Conservation (phyloP, 371 early-diverging fungal genomes). For the Batkoa obscura region DNA sequence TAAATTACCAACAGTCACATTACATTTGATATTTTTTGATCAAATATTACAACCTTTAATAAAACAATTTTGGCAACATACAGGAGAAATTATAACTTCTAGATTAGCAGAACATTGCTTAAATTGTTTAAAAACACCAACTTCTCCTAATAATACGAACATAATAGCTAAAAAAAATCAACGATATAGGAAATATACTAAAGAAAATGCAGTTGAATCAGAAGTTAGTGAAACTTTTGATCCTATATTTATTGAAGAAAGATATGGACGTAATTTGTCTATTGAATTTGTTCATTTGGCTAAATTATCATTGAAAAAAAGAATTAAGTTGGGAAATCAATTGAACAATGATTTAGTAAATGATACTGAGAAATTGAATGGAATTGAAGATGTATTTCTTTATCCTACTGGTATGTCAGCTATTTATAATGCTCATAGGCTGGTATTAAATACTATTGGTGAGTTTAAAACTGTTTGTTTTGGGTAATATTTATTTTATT, state of each 20-base stretch:
- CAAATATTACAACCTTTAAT: neutral
- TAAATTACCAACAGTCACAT: neutral
- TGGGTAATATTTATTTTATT: conserved; percentile 33
- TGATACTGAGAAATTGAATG: conserved; percentile 16
- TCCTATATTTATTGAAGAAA: conserved; percentile 57
- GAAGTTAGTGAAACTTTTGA: conserved; percentile 15
- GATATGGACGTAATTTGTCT: conserved; percentile 63
- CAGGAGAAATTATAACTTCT: conserved; percentile 74
- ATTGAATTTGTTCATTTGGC: neutral
- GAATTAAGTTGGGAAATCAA: conserved; percentile 43
- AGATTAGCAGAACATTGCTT: conserved; percentile 57
- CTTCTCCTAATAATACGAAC: conserved; percentile 8
- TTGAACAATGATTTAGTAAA: conserved; percentile 67
- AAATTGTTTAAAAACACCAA: neutral
- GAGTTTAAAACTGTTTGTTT: conserved; percentile 66
- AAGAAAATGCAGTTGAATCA: neutral
- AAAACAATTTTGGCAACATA: conserved; percentile 88
- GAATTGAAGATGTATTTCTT: conserved; percentile 57
- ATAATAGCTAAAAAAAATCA: conserved; percentile 12
- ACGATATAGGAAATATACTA: conserved; percentile 11
- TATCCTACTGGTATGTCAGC: conserved; percentile 85
- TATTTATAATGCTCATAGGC: conserved; percentile 65
- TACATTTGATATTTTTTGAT: neutral
- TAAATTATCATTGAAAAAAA: conserved; percentile 35
- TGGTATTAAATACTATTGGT: conserved; percentile 21